Base-by-base conservation (phyloP, 1,139 yeast species). In the Blastobotrys apis region DNA sequence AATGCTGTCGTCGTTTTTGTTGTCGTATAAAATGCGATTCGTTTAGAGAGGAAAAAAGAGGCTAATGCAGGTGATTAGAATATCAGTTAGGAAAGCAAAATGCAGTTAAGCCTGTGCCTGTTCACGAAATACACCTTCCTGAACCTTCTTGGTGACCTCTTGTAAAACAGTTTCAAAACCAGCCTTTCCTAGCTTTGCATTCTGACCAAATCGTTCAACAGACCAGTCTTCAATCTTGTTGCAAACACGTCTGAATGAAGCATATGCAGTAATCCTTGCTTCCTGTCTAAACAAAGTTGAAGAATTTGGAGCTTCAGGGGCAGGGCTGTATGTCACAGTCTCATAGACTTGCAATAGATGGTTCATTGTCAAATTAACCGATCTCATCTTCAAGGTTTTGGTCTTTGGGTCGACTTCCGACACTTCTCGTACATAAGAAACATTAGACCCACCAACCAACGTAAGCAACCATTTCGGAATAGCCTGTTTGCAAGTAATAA, bases 211-310 rank as follows among this genome's bases (percentile, higher is more conserved):
- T 60, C 97, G 72, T 57, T 84, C 87, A 3, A 87, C 82, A 0
- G 92, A 80, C 95, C 96, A 92, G 40, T 86, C 94, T 63, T 92
- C 98, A 51, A 92, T 72, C 64, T 84, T 82, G 60, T 81, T 85
- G 64, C 95, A 84, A 3, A 90, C 65, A 49, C 78, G 72, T 45
- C 74, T 67, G 64, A 86, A 75, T 1, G 82, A 72, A 4, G 88
- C 86, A 62, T 81, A 84, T 0, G 97, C 96, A 1, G 90, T 82
- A 54, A 92, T 86, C 55, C 84, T 87, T 0, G 98, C 98, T 53
- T 76, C 79, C 64, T 92, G 98, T 36, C 68, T 64, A 63, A 92
- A 92, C 8, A 68, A 53, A 0, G 98, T 92, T 44, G 73, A 68
- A 20, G 60, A 47, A 1, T 40, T 44, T 0, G 82, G 79, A 50